Conservation (phyloP, 2,329 filamentous ascomycete species). For the Penicillium expansum region DNA sequence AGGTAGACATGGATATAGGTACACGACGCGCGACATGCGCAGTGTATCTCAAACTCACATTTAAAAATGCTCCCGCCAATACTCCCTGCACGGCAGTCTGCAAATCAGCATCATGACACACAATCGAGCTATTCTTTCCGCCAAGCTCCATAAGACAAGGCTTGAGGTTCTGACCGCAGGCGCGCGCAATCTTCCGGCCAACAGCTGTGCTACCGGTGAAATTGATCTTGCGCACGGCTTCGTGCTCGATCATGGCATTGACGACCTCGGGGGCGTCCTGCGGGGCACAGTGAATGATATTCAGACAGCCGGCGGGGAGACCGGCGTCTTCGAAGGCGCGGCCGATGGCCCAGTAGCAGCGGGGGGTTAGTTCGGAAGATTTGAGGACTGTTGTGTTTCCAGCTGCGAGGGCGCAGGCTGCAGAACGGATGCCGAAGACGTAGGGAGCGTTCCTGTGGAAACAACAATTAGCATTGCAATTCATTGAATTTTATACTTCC, state of each 20-base stretch:
- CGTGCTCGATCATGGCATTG: conserved; percentile 62
- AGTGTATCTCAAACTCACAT: conserved; percentile 21
- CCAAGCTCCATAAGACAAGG: conserved; percentile 77
- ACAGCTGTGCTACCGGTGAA: conserved; percentile 72
- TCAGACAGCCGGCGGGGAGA: conserved; percentile 70
- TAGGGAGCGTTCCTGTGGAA: conserved; percentile 53
- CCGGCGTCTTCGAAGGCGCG: conserved; percentile 67
- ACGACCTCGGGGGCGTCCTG: conserved; percentile 66
- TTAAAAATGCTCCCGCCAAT: conserved; percentile 34
- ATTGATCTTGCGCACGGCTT: conserved; percentile 66
- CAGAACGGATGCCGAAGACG: conserved; percentile 48
- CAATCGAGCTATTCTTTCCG: conserved; percentile 74
- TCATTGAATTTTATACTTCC: too few species aligned
- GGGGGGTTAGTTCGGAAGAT: conserved; percentile 64
- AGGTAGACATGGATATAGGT: background rate
- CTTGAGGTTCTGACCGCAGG: conserved; percentile 70
- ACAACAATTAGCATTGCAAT: background rate
- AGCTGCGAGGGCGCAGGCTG: conserved; percentile 62
- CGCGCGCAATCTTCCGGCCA: conserved; percentile 64
- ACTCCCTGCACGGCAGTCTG: conserved; percentile 53
- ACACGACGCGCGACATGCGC: background rate
- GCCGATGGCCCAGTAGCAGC: conserved; percentile 59
- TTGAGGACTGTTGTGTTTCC: conserved; percentile 75
- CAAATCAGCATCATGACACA: conserved; percentile 75
- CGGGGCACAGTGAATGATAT: conserved; percentile 62